These are phyloP conservation scores for Tremellales sp. DNA, from an alignment of 1,284 basidiomycete genomes.

Conservation along the genomic window DNA sequence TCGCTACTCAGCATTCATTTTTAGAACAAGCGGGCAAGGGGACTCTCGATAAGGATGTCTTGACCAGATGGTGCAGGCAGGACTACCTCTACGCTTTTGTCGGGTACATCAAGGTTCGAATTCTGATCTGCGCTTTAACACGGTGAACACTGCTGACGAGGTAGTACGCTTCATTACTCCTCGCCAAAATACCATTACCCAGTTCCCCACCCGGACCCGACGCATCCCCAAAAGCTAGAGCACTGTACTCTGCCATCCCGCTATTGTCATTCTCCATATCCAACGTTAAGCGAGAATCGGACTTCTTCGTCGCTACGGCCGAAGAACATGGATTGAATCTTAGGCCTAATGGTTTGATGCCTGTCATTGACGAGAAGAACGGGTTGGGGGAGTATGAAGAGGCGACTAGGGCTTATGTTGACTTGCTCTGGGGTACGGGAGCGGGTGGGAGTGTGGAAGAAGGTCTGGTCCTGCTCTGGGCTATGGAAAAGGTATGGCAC, in stretches of 20 bases:
- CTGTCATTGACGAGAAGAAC: neutral
- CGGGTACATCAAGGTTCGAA: conserved; percentile 24
- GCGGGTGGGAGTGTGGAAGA: conserved; percentile 56
- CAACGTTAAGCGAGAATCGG: conserved; percentile 60
- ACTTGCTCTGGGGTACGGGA: conserved; percentile 61
- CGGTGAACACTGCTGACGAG: neutral
- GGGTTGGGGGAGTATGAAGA: conserved; percentile 56
- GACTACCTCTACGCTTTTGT: conserved; percentile 60
- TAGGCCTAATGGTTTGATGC: conserved; percentile 1
- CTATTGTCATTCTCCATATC: conserved; percentile 55
- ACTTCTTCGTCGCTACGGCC: conserved; percentile 60
- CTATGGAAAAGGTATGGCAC: conserved; percentile 62
- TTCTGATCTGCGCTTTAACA: neutral
- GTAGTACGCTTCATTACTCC: conserved; percentile 7
- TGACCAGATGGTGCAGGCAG: conserved; percentile 61
- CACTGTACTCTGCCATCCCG: conserved; percentile 8
- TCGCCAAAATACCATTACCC: conserved; percentile 8
- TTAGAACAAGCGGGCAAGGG: conserved; percentile 56
- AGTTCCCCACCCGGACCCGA: conserved; percentile 6
- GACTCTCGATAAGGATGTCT: conserved; percentile 51
- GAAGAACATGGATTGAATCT: conserved; percentile 49
- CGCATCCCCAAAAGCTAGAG: conserved; percentile 3
- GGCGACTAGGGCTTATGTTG: conserved; percentile 62
- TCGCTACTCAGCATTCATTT: conserved; percentile 58
- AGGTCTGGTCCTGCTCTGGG: conserved; percentile 67